Conservation (phyloP, 2,329 filamentous ascomycete species). For the Fusarium sp. region DNA sequence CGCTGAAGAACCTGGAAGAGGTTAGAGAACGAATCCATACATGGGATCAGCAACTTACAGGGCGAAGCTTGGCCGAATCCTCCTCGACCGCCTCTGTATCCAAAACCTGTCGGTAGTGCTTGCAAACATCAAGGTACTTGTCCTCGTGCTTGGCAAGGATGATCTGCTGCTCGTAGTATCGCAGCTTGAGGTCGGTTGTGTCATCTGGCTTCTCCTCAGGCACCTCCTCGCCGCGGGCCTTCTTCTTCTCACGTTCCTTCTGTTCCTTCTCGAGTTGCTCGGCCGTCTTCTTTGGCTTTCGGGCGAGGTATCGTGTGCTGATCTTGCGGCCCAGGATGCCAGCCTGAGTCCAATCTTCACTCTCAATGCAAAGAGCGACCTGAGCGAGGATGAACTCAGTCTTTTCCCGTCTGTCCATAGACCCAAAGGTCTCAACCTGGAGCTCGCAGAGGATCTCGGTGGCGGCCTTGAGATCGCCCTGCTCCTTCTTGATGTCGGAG, state of each 20-base stretch:
- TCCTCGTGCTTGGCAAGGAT: conserved; percentile 94
- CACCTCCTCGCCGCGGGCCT: conserved; percentile 82
- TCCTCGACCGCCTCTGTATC: conserved; percentile 97
- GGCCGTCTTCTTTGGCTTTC: conserved; percentile 89
- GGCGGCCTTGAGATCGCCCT: conserved; percentile 91
- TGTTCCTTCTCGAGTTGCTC: conserved; percentile 92
- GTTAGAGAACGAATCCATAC: conserved; percentile 25
- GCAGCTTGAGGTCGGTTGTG: conserved; percentile 94
- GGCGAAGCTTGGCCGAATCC: conserved; percentile 85
- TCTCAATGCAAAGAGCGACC: conserved; percentile 94
- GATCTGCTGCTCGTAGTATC: conserved; percentile 98
- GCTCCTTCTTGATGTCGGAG: conserved; percentile 96
- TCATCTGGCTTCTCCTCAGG: conserved; percentile 85
- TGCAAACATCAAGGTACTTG: conserved; percentile 98
- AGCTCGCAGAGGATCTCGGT: conserved; percentile 96
- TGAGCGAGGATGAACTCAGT: conserved; percentile 98
- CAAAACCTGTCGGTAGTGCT: conserved; percentile 95
- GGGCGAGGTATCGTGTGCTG: conserved; percentile 89
- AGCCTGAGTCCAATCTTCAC: conserved; percentile 95
- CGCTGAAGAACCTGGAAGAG: conserved; percentile 81
- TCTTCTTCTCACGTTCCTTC: conserved; percentile 89
- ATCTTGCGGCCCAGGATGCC: conserved; percentile 96
- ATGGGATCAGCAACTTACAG: conserved; percentile 67
- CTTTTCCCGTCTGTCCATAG: conserved; percentile 97
- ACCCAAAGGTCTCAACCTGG: conserved; percentile 98